Base-by-base conservation (phyloP, 257 asterid genomes). In the Echium plantagineum region DNA sequence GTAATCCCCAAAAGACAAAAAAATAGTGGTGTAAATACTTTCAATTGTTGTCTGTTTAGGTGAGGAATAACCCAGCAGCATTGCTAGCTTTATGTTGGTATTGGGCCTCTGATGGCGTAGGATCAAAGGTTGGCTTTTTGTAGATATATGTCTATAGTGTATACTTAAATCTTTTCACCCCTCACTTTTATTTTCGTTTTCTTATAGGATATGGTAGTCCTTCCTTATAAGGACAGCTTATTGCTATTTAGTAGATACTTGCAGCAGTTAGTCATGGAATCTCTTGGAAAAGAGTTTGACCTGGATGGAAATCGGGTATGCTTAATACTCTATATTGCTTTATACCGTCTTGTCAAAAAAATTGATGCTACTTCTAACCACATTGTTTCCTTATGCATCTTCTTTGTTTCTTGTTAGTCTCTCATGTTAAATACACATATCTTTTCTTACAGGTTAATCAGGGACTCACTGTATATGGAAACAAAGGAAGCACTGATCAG, bases 401-500 rank as follows among this genome's bases (percentile, higher is more conserved):
- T 10, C 13, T 10, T 42, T 42, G 17, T 3, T 42, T 42, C 17
- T 42, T 42, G 3, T 0, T 4, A 42, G 28, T 53, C 57, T 53
- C 9, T n/a, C 8, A 19, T 22, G 1, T 24, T 22, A 21, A 5
- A 56, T 15, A 22, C 69, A 47, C 56, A 57, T 71, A 57, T 55
- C 20, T n/a, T 46, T 32, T 26, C 66, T 63, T 72, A 63, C 72
- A 93, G 99, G 97, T 93, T 76, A 93, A 93, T 71, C 99, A 93
- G 72, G 99, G 99, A 19, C 63, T 93, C 59, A 73, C 88, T 58
- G 99, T 93, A 31, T 93, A 93, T 70, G 99, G 99, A 74, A 93
- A 93, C 84, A 93, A 93, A 74, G 99, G 99, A 74, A 93, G 99
- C 85, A 93, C 99, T 61, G 99, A 93, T 75, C 99, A 93, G 75